phyloP scores from a whole-genome alignment of 2,329 filamentous ascomycete genomes.

The Rhynchosporium secalis region DNA sequence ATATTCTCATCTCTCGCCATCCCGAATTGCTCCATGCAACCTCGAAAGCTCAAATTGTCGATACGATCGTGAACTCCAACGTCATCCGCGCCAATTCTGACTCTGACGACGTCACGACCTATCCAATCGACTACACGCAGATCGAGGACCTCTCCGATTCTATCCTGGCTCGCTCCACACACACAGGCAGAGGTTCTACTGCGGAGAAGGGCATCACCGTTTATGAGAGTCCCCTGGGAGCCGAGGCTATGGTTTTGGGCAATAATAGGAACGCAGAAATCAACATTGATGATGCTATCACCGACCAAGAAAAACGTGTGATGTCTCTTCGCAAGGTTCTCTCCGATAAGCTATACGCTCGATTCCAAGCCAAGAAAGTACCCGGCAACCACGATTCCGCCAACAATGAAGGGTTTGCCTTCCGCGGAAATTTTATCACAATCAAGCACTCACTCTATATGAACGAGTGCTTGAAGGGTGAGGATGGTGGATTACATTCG shows the following conservation, averaged over 20 bases:
- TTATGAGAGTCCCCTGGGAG: neutral
- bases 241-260: too few relatives aligned
- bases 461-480: neutral
- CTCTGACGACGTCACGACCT: neutral
- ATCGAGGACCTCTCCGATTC: neutral
- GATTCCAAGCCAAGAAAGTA: neutral
- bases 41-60: neutral
- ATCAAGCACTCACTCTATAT: neutral
- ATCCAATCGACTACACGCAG: conserved; percentile 2
- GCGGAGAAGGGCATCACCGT: neutral
- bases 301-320: neutral
- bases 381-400: neutral
- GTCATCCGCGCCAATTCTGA: neutral
- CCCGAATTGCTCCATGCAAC: neutral
- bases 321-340: neutral
- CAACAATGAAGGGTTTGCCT: neutral
- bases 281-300: neutral
- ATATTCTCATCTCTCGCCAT: neutral
- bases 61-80: neutral
- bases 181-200: neutral
- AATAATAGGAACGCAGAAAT: neutral
- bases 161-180: neutral
- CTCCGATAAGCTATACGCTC: neutral
- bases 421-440: neutral
- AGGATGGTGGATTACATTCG: neutral